These are phyloP conservation scores for Arachnomyces sp. DNA, from an alignment of 2,329 filamentous ascomycete species.

Conservation along the genomic window DNA sequence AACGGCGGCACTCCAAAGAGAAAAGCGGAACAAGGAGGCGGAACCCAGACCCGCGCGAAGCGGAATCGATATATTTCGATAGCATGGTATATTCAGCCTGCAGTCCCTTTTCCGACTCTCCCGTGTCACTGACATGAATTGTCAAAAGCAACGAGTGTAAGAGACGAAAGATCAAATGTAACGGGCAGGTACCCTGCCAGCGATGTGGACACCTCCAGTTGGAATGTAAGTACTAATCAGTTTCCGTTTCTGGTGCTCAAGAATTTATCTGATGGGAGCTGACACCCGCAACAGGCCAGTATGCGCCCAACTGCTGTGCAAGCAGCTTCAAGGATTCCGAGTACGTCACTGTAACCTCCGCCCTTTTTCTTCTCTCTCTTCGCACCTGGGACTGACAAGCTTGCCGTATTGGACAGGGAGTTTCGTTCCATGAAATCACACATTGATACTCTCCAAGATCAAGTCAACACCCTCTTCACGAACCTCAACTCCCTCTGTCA, in stretches of 20 bases:
- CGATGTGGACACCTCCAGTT: slow-evolving; percentile 57
- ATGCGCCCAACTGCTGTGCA: slow-evolving; percentile 59
- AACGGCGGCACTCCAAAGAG: slow-evolving; percentile 29
- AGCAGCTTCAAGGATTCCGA: slow-evolving; percentile 88
- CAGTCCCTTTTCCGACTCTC: background rate
- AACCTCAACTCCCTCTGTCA: slow-evolving; percentile 61
- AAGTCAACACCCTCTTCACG: slow-evolving; percentile 70
- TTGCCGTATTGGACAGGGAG: slow-evolving; percentile 45
- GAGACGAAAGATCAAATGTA: slow-evolving; percentile 61
- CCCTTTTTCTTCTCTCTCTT: background rate
- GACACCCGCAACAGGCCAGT: slow-evolving; percentile 38
- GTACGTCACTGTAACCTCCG: slow-evolving; percentile 37
- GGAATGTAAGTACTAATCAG: slow-evolving; percentile 40
- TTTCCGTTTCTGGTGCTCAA: background rate
- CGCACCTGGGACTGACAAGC: background rate
- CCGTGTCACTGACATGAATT: slow-evolving; percentile 8
- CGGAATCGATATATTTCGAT: slow-evolving; percentile 62
- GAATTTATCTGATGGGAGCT: background rate
- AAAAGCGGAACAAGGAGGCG: slow-evolving; percentile 34
- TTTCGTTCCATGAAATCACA: slow-evolving; percentile 75
- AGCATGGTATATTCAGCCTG: slow-evolving; percentile 46
- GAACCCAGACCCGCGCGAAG: slow-evolving; percentile 50
- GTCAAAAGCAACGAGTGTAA: slow-evolving; percentile 54
- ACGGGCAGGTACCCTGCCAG: slow-evolving; percentile 58
- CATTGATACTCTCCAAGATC: slow-evolving; percentile 68